Base-by-base conservation (phyloP, 495 filamentous ascomycete genomes). In the Aspergillus diversus region DNA sequence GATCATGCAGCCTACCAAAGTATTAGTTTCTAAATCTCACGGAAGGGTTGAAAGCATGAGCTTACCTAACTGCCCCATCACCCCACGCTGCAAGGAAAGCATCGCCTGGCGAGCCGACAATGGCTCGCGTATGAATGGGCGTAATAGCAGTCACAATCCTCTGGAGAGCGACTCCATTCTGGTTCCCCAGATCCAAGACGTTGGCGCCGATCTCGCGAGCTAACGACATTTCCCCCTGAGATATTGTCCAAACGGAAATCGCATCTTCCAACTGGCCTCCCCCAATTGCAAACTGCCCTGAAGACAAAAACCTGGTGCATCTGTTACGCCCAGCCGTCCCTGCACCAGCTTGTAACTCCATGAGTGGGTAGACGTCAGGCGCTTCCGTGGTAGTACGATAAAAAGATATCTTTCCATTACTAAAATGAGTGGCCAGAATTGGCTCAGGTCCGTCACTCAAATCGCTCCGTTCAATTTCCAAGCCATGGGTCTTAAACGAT, bases 71-170 rank as follows among this genome's bases (percentile, higher is more conserved):
- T 21, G 77, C 73, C 12, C 85, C 82, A 69, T 89, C 85, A 51
- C 83, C 86, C 73, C 86, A 87, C 5, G 86, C 86, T 32, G 82
- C 81, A 5, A 91, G 75, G 52, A 90, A 89, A 1, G 84, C 68
- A 46, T 89, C 72, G 2, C 83, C 83, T 4, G 71, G 63, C 11
- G 65, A 65, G 32, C 66, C 54, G 65, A 71, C 33, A 49, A 70
- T 31, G 59, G 60, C 43, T 66, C 77, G 53, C 59, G 67, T 49
- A 33, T 81, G 74, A 1, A 89, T 67, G 5, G 86, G 78, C 1
- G 78, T 72, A 16, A 87, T 81, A 6, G 85, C 78, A 61, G 84
- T 83, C 17, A 87, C 75, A 52, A 73, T 75, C 13, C 72, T 63
- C 34, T 72, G 70, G 33, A 60, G 53, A 27, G 67, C 42, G 42